A percentile compares a stretch with the other conserved stretches of the same genome.
Evolutionary conservation across 352 stramenopile species (phyloP).

Genomic region (Pythium apleroticum): DNA sequence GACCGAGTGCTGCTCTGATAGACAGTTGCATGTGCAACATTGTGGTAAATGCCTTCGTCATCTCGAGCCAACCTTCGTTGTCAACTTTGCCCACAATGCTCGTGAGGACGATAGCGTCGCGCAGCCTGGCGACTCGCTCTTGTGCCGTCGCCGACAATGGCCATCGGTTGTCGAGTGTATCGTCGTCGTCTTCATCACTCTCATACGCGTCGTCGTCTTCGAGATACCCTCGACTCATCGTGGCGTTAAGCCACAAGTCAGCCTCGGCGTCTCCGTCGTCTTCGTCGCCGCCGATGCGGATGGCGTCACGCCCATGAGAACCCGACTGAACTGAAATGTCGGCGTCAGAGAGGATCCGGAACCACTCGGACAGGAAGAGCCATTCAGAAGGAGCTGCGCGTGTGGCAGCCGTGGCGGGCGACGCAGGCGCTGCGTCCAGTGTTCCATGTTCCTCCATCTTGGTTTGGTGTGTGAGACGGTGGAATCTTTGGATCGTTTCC

Average conservation of each 20-base stretch:
- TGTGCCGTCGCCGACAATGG: neutral
- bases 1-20: neutral
- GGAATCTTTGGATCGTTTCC: too few relatives aligned
- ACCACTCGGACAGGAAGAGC: neutral
- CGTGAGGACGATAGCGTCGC: slow-evolving; percentile 8
- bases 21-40: too few relatives aligned
- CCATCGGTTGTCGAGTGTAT: neutral
- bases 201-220: neutral
- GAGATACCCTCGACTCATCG: neutral
- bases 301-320: too few relatives aligned
- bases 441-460: too few relatives aligned
- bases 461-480: too few relatives aligned
- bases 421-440: too few relatives aligned
- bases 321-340: too few relatives aligned
- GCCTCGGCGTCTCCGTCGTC: neutral
- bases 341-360: too few relatives aligned
- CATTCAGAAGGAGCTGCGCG: neutral
- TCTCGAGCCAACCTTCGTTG: neutral
- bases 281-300: neutral
- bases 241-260: neutral
- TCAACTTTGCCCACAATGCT: slow-evolving; percentile 9
- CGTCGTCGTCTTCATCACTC: neutral
- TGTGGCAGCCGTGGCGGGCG: too few relatives aligned
- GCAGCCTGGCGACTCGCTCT: slow-evolving; percentile 11
- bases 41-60: neutral